Percentiles rank a stretch among this genome's conserved stretches.
Conservation (phyloP, 768 basidiomycete species). For the Mrakia hoshinonis region DNA sequence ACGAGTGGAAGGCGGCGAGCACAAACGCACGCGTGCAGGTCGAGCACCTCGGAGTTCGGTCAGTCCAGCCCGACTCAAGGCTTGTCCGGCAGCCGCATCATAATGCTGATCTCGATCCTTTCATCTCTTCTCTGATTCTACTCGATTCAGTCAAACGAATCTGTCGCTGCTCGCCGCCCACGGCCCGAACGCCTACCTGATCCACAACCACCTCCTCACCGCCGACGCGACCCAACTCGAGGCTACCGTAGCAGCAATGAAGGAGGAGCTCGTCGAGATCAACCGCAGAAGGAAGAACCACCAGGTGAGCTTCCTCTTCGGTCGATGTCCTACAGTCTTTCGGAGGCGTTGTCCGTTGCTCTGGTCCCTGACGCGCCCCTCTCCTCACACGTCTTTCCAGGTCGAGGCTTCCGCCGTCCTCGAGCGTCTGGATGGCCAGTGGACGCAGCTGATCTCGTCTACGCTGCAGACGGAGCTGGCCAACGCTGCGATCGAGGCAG, state of each 20-base stretch:
- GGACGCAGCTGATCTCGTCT: slow-evolving; percentile 85
- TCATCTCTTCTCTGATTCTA: background rate
- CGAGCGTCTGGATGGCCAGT: slow-evolving; percentile 69
- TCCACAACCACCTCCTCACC: slow-evolving; percentile 82
- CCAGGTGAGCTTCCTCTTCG: slow-evolving; percentile 58
- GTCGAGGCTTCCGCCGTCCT: slow-evolving; percentile 70
- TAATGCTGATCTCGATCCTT: slow-evolving; percentile 17
- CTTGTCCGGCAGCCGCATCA: slow-evolving; percentile 1
- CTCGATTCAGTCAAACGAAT: slow-evolving; percentile 60
- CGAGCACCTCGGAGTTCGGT: slow-evolving; percentile 78
- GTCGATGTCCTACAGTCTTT: slow-evolving; percentile 29
- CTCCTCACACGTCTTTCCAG: slow-evolving; percentile 42
- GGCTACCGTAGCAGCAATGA: slow-evolving; percentile 63
- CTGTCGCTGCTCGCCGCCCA: slow-evolving; percentile 72
- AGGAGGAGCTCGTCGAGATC: slow-evolving; percentile 68
- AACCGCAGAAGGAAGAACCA: slow-evolving; percentile 81
- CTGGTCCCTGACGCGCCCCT: background rate
- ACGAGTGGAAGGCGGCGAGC: slow-evolving; percentile 66
- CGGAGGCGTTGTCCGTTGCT: background rate
- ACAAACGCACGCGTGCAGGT: slow-evolving; percentile 72
- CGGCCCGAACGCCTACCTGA: slow-evolving; percentile 81
- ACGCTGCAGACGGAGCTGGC: slow-evolving; percentile 94
- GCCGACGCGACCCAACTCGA: slow-evolving; percentile 64
- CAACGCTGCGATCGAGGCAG: slow-evolving; percentile 74
- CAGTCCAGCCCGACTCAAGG: slow-evolving; percentile 31